Percentiles rank a stretch among this genome's conserved stretches.
These are phyloP conservation scores for Gonapodya sp. DNA, from an alignment of 192 early-diverging fungal genomes.

Conservation along the genomic window DNA sequence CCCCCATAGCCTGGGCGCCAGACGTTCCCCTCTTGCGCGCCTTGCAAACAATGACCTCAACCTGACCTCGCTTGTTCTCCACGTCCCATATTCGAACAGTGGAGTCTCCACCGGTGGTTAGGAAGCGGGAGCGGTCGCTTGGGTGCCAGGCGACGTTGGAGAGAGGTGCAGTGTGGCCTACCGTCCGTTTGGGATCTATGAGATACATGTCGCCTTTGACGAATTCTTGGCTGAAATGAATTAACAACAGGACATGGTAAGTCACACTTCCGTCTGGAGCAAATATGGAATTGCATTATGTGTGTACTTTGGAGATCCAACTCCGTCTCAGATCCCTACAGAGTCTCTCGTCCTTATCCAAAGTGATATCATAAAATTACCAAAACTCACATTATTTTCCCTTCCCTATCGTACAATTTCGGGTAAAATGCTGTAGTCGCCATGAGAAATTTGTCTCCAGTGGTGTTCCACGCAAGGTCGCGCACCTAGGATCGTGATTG, in stretches of 20 bases:
- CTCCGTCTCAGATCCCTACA: no score
- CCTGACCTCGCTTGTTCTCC: neutral
- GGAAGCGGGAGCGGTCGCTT: neutral
- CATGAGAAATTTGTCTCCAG: neutral
- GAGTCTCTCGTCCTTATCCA: no score
- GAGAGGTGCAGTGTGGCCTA: neutral
- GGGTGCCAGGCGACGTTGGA: neutral
- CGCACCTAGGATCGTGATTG: neutral
- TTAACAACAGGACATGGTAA: no score
- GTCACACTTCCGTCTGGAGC: no score
- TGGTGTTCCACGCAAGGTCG: neutral
- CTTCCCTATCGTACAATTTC: conserved; percentile 5
- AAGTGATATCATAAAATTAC: no score
- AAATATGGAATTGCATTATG: no score
- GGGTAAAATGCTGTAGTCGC: neutral
- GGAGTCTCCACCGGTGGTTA: neutral
- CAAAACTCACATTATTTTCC: neutral
- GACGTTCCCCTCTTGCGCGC: neutral
- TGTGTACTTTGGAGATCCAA: no score
- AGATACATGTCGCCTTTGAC: conserved; percentile 4
- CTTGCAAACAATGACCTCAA: neutral
- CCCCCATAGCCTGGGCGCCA: neutral
- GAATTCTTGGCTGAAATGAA: neutral
- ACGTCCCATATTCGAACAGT: conserved; percentile 9
- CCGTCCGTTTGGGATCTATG: neutral